Evolutionary conservation across 352 stramenopile genomes (phyloP).

Genomic region (Phytopythium sindhum): DNA sequence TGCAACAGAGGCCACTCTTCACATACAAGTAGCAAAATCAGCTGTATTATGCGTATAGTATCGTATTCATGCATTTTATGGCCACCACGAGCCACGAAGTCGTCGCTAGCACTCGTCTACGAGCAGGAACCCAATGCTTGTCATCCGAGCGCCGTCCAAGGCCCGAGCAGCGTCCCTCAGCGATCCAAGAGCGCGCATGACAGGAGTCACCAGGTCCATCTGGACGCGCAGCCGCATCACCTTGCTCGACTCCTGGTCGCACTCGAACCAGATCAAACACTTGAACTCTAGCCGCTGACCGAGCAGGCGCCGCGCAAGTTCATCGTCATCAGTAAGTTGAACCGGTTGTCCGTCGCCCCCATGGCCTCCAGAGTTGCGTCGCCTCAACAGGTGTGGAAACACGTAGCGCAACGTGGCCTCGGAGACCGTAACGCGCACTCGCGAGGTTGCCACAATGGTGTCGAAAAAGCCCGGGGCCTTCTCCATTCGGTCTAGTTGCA

Average conservation of each 20-base stretch:
- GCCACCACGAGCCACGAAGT: no score
- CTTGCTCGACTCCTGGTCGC: neutral
- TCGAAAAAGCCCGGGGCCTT: neutral
- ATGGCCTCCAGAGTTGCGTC: no score
- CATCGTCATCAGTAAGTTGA: neutral
- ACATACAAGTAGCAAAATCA: no score
- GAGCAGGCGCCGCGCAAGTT: neutral
- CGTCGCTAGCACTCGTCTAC: no score
- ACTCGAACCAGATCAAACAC: slow-evolving; percentile 1
- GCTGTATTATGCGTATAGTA: no score
- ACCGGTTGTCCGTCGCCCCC: neutral
- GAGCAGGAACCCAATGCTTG: neutral
- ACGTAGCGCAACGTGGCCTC: slow-evolving; percentile 12
- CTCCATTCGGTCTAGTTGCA: slow-evolving; percentile 12
- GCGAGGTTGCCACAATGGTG: slow-evolving; percentile 4
- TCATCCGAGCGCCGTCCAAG: neutral
- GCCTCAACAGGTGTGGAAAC: slow-evolving; percentile 15
- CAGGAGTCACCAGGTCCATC: neutral
- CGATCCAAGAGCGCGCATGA: neutral
- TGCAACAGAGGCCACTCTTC: no score
- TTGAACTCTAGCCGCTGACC: slow-evolving; percentile 3
- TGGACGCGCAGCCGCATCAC: neutral
- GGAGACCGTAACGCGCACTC: slow-evolving; percentile 12
- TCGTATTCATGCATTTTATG: no score
- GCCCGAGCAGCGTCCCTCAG: neutral